Evolutionary conservation across 306 rosid species (phyloP), one percentile per base, ranked within the genome.

Genomic region (Prunus mongolica): DNA sequence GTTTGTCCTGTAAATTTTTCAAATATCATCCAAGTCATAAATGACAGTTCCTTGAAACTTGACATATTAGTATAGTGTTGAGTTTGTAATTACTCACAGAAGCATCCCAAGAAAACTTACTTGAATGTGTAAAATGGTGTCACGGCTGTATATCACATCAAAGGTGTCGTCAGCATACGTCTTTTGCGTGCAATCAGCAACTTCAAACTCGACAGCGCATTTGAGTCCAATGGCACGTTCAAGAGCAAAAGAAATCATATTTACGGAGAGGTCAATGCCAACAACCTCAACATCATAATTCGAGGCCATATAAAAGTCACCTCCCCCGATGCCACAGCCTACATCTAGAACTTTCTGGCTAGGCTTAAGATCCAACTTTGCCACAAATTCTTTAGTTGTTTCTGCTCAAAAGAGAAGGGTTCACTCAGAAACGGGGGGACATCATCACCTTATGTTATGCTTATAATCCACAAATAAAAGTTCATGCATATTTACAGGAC

Each of bases 321-420:
- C 97, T 52, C 97, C 99, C 44, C 99, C 99, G 68, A 84, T 91
- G 68, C 99, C 99, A 82, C 99, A 95, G 65, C 99, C 97, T 67
- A 95, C 97, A 84, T 95, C 99, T 13, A 95, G 85, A 68, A 95
- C 93, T 75, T 88, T 89, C 86, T 92, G 97, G 30, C 90, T 93
- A 69, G 93, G 86, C 84, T 85, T 81, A 12, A 95, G 93, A n/a
- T 79, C 93, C 80, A 92, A 84, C 89, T 81, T 89, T n/a, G 81
- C 82, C 62, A 90, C 97, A 76, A 95, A 68, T 82, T 95, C 92
- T 82, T 89, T 89, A 0, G 97, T 95, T 10, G 99, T 92, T 74
- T 90, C 99, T 95, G 91, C 79, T 69, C 82, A 82, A 81, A 71
- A 34, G 74, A 64, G 70, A 28, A 55, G 41, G 28, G 12, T 18